Evolutionary conservation across 1,284 basidiomycete genomes (phyloP).

Genomic region (Rhizoctonia solani): DNA sequence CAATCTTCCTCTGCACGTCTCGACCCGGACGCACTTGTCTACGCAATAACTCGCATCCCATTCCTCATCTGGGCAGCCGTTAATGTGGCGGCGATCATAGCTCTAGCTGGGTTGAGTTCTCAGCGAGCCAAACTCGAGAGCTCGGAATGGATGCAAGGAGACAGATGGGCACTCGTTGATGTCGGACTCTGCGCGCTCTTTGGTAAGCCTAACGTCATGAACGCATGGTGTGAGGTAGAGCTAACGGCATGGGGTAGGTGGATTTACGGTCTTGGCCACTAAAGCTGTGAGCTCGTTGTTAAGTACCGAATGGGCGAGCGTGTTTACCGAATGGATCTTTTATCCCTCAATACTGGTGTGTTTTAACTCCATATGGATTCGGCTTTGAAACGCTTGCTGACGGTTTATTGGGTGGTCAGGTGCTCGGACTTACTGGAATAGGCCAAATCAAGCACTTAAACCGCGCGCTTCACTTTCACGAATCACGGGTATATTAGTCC

Average conservation of each 20-base stretch:
- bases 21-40: constrained; percentile 68
- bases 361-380: constrained; percentile 38
- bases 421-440: constrained; percentile 78
- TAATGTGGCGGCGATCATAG: constrained; percentile 59
- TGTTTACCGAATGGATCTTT: constrained; percentile 77
- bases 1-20: constrained; percentile 58
- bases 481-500: constrained; percentile 27
- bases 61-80: constrained; percentile 76
- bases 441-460: constrained; percentile 70
- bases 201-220: constrained; percentile 54
- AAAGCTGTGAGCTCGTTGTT: constrained; percentile 90
- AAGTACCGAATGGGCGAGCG: constrained; percentile 71
- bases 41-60: constrained; percentile 67
- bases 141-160: constrained; percentile 14
- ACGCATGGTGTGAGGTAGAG: constrained; percentile 20
- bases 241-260: constrained; percentile 56
- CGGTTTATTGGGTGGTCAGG: no score
- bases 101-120: constrained; percentile 48
- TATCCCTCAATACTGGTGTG: constrained; percentile 71
- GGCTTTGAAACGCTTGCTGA: constrained; percentile 41
- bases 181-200: constrained; percentile 87
- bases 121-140: constrained; percentile 10
- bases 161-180: constrained; percentile 79
- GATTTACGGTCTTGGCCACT: constrained; percentile 92
- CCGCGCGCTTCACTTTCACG: constrained; percentile 20